Conservation (phyloP, 352 stramenopile genomes). For the Elongisporangium undulatum region DNA sequence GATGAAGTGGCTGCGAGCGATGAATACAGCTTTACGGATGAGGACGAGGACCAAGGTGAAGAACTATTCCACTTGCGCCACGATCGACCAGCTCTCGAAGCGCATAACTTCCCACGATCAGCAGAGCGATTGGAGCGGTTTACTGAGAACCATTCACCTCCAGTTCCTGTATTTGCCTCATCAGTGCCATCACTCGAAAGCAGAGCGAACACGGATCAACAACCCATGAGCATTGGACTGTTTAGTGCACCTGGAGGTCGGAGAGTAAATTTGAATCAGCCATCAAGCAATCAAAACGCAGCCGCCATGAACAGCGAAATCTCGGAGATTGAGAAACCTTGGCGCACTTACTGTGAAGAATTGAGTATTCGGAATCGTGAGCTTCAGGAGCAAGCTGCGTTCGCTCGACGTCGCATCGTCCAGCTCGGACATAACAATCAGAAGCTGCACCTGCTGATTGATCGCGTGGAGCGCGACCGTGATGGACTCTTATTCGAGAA, state of each 20-base stretch:
- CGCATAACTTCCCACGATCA: not conserved
- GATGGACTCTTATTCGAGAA: conserved; percentile 81
- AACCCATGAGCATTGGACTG: not conserved
- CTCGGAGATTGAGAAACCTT: conserved; percentile 31
- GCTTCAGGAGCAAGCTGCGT: conserved; percentile 71
- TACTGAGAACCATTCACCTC: not conserved
- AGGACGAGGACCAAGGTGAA: conserved; percentile 4
- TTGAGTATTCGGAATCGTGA: conserved; percentile 67
- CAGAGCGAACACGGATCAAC: not conserved
- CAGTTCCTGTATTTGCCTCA: not conserved
- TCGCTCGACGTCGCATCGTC: conserved; percentile 52
- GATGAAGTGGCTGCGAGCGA: not conserved
- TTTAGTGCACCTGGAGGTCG: not conserved
- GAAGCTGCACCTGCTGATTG: conserved; percentile 76
- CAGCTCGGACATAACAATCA: conserved; percentile 78
- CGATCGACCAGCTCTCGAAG: not conserved
- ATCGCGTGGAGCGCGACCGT: conserved; percentile 81
- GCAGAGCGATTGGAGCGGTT: not conserved
- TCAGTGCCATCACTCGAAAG: not conserved
- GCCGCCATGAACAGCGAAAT: not conserved
- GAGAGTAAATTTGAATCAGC: not conserved
- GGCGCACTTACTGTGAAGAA: conserved; percentile 72
- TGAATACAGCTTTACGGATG: not conserved
- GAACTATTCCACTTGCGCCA: conserved; percentile 4
- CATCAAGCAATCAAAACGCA: not conserved